Base-by-base conservation (phyloP, 2,329 filamentous ascomycete species). In the Beauveria scarabaeidicola region DNA sequence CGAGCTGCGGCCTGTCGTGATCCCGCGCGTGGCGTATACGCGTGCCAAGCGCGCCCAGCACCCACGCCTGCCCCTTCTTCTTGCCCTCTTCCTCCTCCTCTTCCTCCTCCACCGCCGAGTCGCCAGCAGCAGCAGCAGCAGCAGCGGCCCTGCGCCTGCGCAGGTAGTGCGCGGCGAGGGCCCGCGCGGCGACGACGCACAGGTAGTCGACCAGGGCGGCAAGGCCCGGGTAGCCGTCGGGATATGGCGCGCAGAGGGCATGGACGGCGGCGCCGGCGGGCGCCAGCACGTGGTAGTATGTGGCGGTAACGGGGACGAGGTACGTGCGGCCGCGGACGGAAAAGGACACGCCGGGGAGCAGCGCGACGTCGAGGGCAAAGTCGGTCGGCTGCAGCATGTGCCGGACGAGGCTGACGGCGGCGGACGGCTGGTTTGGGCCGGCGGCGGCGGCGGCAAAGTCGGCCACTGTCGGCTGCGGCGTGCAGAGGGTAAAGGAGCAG, bases 201-300 rank as follows among this genome's bases (percentile, higher is more conserved):
- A 83, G 64, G 66, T 82, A 82, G 63, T 75, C 74, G 13, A 72
- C 69, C 6, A 81, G 72, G 38, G 78, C 76, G 10, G 65, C 62
- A 17, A 78, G 68, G 62, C 74, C 73, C 0, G 76, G 73, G 62
- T 81, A 83, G 6, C 72, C 70, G 25, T 78, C 74, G 11, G 69
- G 66, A 54, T 74, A 74, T 0, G 79, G 79, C 0, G 77, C 73
- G 62, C 77, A 81, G 17, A 70, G 62, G 5, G 63, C 57, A 3
- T 73, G 69, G 1, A 82, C 67, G 32, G 67, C 66, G 21, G 70
- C 71, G 5, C 66, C 64, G 0, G 74, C 67, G 3, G 74, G 73
- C 2, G 78, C 67, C n/a, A 73, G 66, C 59, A 79, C 66, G 52
- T 74, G 68, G 68, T 76, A 81, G 61, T 75, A 73, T 1, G 77